A percentile compares a stretch with the other conserved stretches of the same genome.
Conservation (phyloP, 2,329 filamentous ascomycete genomes). For the Fusarium brevicatenulatum region DNA sequence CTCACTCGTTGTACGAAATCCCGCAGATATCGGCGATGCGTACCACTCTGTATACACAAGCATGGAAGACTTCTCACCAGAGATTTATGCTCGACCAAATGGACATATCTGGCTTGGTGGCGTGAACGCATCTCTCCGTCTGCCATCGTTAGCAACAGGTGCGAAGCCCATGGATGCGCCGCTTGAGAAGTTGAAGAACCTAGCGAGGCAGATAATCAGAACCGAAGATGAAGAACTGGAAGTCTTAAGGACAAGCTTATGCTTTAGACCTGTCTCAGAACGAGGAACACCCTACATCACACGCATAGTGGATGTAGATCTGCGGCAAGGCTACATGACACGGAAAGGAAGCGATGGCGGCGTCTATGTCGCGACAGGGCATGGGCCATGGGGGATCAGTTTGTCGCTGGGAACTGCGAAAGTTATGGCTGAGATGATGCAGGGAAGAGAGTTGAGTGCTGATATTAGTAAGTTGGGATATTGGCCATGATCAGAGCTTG, state of each 20-base stretch:
- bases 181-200: constrained; percentile 60
- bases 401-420: constrained; percentile 74
- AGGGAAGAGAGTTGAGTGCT: constrained; percentile 65
- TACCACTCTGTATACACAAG: constrained; percentile 78
- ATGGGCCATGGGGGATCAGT: constrained; percentile 80
- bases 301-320: constrained; percentile 63
- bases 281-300: constrained; percentile 72
- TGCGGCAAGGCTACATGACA: constrained; percentile 61
- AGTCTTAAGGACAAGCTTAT: constrained; percentile 72
- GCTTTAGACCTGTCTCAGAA: constrained; percentile 76
- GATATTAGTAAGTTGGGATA: constrained; percentile 58
- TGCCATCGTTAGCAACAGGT: constrained; percentile 60
- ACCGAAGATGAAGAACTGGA: constrained; percentile 62
- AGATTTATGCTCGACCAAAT: constrained; percentile 74
- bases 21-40: constrained; percentile 55
- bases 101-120: constrained; percentile 80
- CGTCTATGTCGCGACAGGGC: constrained; percentile 76
- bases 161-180: constrained; percentile 41
- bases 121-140: constrained; percentile 70
- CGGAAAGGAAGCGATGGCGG: constrained; percentile 61
- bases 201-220: constrained; percentile 61
- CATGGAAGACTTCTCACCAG: constrained; percentile 71
- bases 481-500: background rate
- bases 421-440: constrained; percentile 76
- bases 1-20: constrained; percentile 73